Evolutionary conservation across 23 red algal species (phyloP).

Genomic region (Cyanidiococcus yangmingshanensis): DNA sequence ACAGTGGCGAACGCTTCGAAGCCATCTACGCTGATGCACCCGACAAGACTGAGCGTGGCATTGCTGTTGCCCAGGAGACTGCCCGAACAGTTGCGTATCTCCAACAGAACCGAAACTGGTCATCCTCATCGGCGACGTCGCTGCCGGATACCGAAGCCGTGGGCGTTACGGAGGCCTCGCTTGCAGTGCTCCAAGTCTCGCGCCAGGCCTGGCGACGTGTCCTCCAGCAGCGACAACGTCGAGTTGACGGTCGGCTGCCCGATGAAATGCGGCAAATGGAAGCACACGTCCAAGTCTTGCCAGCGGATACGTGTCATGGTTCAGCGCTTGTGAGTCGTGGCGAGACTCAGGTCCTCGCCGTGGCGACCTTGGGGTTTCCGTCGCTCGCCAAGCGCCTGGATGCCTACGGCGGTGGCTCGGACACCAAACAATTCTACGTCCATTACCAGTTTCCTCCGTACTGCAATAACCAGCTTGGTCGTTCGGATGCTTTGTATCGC

Average conservation of each 20-base stretch:
- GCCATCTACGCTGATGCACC: not conserved
- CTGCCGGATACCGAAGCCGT: conserved; percentile 14
- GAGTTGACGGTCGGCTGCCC: conserved; percentile 51
- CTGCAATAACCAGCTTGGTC: conserved; percentile 39
- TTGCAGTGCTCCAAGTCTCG: conserved; percentile 19
- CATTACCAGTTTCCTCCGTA: conserved; percentile 82
- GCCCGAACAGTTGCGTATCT: conserved; percentile 29
- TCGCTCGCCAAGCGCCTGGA: conserved; percentile 36
- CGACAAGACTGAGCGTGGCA: not conserved
- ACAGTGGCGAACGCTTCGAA: not conserved
- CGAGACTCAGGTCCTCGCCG: conserved; percentile 75
- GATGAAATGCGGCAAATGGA: conserved; percentile 44
- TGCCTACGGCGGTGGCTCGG: conserved; percentile 52
- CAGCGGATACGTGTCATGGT: conserved; percentile 55
- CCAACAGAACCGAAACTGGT: conserved; percentile 36
- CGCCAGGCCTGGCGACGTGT: conserved; percentile 32
- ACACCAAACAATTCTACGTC: conserved; percentile 51
- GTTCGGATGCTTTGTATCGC: conserved; percentile 4
- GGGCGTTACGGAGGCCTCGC: not conserved
- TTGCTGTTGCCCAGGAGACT: conserved; percentile 18
- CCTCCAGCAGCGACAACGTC: conserved; percentile 13
- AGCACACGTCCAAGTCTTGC: conserved; percentile 39
- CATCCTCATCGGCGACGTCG: conserved; percentile 26
- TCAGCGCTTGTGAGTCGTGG: conserved; percentile 64
- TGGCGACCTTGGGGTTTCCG: conserved; percentile 63